These are phyloP conservation scores for Colletotrichum graminicola DNA, from an alignment of 2,329 filamentous ascomycete species.

Conservation along the genomic window DNA sequence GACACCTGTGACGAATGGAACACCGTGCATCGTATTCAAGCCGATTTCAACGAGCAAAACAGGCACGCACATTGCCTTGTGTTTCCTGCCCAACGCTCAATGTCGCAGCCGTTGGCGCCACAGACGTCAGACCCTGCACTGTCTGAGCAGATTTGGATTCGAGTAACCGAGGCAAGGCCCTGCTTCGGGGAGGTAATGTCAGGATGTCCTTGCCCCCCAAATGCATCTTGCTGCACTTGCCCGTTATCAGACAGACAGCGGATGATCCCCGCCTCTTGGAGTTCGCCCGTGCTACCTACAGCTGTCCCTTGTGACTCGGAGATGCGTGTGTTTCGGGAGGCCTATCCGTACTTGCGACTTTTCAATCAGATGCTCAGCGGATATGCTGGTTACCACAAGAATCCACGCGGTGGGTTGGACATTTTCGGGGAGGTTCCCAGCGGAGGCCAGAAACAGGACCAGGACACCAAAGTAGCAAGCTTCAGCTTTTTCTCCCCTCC, in stretches of 20 bases:
- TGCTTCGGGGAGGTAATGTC: background rate
- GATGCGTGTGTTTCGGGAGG: constrained; percentile 1
- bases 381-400: background rate
- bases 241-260: background rate
- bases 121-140: background rate
- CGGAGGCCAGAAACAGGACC: background rate
- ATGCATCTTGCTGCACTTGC: constrained; percentile 1
- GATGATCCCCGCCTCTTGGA: too few relatives aligned
- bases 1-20: background rate
- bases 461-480: background rate
- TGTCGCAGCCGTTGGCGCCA: background rate
- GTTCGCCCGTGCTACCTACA: background rate
- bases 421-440: constrained; percentile 4
- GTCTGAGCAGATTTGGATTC: constrained; percentile 3
- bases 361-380: constrained; percentile 22
- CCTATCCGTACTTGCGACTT: background rate
- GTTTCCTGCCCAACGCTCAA: background rate
- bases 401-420: background rate
- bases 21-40: background rate
- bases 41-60: background rate
- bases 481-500: background rate
- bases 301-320: background rate
- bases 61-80: background rate
- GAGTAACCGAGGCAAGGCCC: background rate
- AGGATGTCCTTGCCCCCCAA: background rate